Evolutionary conservation across 225 moss, liverwort and hornwort genomes (phyloP), one percentile per base, ranked within the genome.

Genomic region (Physcomitrellopsis africana): DNA sequence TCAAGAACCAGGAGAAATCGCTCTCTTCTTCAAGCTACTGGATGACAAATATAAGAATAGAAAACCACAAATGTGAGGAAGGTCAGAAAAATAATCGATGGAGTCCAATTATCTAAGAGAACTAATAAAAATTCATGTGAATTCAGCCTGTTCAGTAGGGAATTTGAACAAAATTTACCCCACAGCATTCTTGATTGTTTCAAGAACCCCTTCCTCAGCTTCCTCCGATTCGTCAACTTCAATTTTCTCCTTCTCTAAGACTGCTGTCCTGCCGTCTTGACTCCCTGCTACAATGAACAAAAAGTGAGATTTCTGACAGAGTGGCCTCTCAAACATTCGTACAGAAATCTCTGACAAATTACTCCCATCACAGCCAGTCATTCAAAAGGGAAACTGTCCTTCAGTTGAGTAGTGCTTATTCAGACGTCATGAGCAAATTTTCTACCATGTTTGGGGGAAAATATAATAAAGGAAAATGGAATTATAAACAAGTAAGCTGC

Each of bases 181-280:
- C 19, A 85, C 85, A 60, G 67, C 85, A 58, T 67, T 83, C 70
- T 88, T 88, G 59, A 88, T 65, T 43, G 78, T 82, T 79, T 78
- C 85, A 60, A 85, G 67, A 51, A 88, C 45, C 12, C 76, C 82
- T 45, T 79, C 81, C 70, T 85, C 83, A 67, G 70, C 43, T 59
- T 82, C 82, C 70, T 82, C 85, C 57, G 83, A 42, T 70, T 80
- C 75, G 13, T 45, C 32, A 67, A 85, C 85, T 79, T 88, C 69
- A 41, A 44, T 71, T 69, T 54, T 88, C 83, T 88, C 88, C 67
- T 79, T 83, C 51, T 88, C 88, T 63, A 88, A 75, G 49, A 88
- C 88, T 48, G 88, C 70, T 59, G 82, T 83, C 56, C 85, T 83
- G 20, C 85, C 83, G 67, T 85, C 88, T 79, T 83, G 88, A 48